These are phyloP conservation scores for Lyophyllum semitale DNA, from an alignment of 768 basidiomycete species.

Conservation along the genomic window DNA sequence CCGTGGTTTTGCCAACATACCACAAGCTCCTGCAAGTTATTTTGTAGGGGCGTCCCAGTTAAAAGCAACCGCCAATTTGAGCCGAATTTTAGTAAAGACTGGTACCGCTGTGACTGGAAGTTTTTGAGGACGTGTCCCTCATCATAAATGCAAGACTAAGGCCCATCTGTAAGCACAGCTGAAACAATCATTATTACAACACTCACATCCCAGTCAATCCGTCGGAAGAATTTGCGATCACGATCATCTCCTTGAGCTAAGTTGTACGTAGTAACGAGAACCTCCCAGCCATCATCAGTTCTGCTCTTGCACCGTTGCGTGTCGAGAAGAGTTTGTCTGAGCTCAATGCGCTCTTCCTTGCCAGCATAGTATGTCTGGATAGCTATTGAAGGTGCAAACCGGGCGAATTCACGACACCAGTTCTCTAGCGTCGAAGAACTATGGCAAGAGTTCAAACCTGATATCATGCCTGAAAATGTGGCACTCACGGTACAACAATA, in stretches of 20 bases:
- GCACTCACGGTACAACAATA: conserved; percentile 89
- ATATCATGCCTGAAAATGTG: not conserved
- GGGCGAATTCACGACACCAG: conserved; percentile 95
- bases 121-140: conserved; percentile 98
- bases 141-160: conserved; percentile 90
- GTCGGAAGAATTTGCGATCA: conserved; percentile 92
- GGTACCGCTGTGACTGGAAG: conserved; percentile 95
- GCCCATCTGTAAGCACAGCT: not conserved
- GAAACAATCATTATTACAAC: not conserved
- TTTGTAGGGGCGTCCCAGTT: conserved; percentile 94
- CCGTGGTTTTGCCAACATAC: conserved; percentile 42
- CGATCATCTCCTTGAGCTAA: conserved; percentile 87
- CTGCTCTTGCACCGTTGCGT: conserved; percentile 50
- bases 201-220: conserved; percentile 90
- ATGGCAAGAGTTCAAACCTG: conserved; percentile 10
- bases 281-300: conserved; percentile 77
- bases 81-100: conserved; percentile 80
- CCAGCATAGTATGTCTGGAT: conserved; percentile 93
- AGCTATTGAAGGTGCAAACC: conserved; percentile 83
- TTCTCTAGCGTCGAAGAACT: conserved; percentile 97
- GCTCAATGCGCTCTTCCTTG: conserved; percentile 78
- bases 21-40: conserved; percentile 87
- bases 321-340: conserved; percentile 73
- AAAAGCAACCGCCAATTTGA: conserved; percentile 90
- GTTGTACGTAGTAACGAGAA: conserved; percentile 95